A percentile compares a stretch with the other conserved stretches of the same genome.
phyloP scores from a whole-genome alignment of 192 early-diverging fungal species.

The Linnemannia zychae region DNA sequence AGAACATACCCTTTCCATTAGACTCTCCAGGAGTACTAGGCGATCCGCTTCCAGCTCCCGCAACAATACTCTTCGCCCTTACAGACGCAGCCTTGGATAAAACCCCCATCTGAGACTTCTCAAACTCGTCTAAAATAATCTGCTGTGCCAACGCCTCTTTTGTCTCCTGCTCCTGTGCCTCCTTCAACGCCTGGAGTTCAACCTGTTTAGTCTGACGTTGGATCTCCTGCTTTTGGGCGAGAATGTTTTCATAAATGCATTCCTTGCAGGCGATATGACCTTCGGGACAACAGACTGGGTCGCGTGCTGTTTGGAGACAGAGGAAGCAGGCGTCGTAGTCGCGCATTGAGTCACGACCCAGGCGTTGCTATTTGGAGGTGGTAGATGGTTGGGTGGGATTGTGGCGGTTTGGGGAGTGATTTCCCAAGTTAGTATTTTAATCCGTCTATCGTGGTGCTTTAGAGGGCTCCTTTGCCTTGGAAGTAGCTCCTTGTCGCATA shows the following conservation, averaged over 20 bases:
- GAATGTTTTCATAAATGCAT: conserved; percentile 86
- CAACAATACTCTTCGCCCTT: neutral
- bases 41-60: neutral
- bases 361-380: conserved; percentile 67
- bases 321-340: conserved; percentile 90
- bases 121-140: conserved; percentile 71
- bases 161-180: conserved; percentile 57
- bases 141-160: conserved; percentile 63
- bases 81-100: conserved; percentile 45
- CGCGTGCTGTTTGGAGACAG: conserved; percentile 82
- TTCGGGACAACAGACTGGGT: conserved; percentile 76
- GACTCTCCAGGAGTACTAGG: neutral
- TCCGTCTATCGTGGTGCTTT: neutral
- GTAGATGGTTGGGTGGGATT: neutral
- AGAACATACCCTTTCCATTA: neutral
- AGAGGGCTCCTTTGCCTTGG: neutral
- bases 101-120: conserved; percentile 73
- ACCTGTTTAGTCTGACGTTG: conserved; percentile 64
- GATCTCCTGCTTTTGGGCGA: conserved; percentile 89
- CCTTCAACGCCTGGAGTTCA: conserved; percentile 60
- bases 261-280: conserved; percentile 94
- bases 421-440: too few relatives aligned
- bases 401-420: neutral
- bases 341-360: conserved; percentile 87
- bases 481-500: too few relatives aligned